Evolutionary conservation across 352 stramenopile genomes (phyloP).

Genomic region (Elongisporangium anandrum): DNA sequence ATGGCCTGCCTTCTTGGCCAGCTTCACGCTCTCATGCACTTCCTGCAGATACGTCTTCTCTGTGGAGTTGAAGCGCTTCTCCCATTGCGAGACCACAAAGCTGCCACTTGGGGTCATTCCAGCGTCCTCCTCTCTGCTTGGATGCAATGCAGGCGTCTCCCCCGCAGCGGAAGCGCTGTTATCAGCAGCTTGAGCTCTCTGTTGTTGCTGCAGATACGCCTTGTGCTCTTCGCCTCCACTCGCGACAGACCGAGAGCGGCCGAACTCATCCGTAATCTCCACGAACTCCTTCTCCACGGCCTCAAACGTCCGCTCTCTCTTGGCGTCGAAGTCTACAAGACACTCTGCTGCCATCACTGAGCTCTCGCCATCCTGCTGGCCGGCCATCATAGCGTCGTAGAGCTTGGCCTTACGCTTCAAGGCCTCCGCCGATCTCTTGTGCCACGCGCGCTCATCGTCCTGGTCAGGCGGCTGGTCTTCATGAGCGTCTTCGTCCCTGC

Average conservation of each 20-base stretch:
- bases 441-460: slow-evolving; percentile 60
- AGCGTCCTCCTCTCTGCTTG: not conserved
- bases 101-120: slow-evolving; percentile 16
- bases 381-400: slow-evolving; percentile 66
- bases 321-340: slow-evolving; percentile 70
- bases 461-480: slow-evolving; percentile 40
- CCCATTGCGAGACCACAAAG: slow-evolving; percentile 81
- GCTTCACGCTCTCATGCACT: slow-evolving; percentile 48
- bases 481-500: slow-evolving; percentile 40
- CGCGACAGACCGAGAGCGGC: slow-evolving; percentile 36
- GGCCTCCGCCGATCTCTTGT: slow-evolving; percentile 52
- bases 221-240: slow-evolving; percentile 31
- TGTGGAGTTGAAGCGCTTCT: slow-evolving; percentile 53
- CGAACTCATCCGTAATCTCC: slow-evolving; percentile 62
- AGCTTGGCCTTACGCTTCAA: slow-evolving; percentile 65
- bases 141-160: not conserved
- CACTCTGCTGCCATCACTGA: slow-evolving; percentile 30
- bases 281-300: slow-evolving; percentile 8
- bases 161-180: too few relatives aligned
- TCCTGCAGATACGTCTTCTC: slow-evolving; percentile 67
- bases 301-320: slow-evolving; percentile 14
- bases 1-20: slow-evolving; percentile 31
- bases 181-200: slow-evolving; percentile 3
- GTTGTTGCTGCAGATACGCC: slow-evolving; percentile 15
- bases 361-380: slow-evolving; percentile 5